These are phyloP conservation scores for Yamadazyma buinensis DNA, from an alignment of 1,139 yeast species.

Conservation along the genomic window DNA sequence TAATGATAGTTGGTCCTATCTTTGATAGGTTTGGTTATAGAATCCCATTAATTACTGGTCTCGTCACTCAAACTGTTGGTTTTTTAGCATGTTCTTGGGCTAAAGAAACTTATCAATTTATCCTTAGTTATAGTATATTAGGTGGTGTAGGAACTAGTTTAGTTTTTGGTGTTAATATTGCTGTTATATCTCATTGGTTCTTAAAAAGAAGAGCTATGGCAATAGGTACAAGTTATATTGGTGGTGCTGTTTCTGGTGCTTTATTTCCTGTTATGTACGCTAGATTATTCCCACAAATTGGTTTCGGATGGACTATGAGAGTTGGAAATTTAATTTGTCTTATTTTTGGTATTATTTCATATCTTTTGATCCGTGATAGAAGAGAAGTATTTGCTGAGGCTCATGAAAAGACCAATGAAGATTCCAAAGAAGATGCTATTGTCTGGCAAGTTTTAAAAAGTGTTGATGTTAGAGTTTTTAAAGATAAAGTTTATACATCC, in stretches of 20 bases:
- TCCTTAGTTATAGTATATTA: slow-evolving; percentile 54
- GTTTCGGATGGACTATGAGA: slow-evolving; percentile 63
- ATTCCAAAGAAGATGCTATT: slow-evolving; percentile 7
- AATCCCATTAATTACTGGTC: slow-evolving; percentile 45
- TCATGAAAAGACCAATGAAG: background rate
- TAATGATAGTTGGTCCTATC: slow-evolving; percentile 52
- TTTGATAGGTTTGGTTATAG: slow-evolving; percentile 56
- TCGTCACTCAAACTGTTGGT: slow-evolving; percentile 42
- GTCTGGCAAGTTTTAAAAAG: slow-evolving; percentile 17
- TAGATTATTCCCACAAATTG: slow-evolving; percentile 41
- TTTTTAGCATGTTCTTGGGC: slow-evolving; percentile 52
- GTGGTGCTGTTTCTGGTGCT: slow-evolving; percentile 64
- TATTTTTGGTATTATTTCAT: slow-evolving; percentile 32
- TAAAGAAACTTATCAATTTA: slow-evolving; percentile 52
- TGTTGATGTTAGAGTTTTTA: slow-evolving; percentile 24
- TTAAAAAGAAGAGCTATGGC: slow-evolving; percentile 53
- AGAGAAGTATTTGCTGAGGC: slow-evolving; percentile 9
- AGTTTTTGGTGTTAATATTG: slow-evolving; percentile 55
- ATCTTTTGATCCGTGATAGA: slow-evolving; percentile 42
- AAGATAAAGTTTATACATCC: slow-evolving; percentile 21
- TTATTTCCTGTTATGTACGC: slow-evolving; percentile 56
- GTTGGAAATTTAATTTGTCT: slow-evolving; percentile 49
- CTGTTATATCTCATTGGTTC: slow-evolving; percentile 64
- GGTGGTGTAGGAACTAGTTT: slow-evolving; percentile 59
- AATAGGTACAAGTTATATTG: slow-evolving; percentile 54